A percentile compares a stretch with the other conserved stretches of the same genome.
These are phyloP conservation scores for Dimocarpus longan DNA, from an alignment of 345 rosid genomes.

Conservation along the genomic window DNA sequence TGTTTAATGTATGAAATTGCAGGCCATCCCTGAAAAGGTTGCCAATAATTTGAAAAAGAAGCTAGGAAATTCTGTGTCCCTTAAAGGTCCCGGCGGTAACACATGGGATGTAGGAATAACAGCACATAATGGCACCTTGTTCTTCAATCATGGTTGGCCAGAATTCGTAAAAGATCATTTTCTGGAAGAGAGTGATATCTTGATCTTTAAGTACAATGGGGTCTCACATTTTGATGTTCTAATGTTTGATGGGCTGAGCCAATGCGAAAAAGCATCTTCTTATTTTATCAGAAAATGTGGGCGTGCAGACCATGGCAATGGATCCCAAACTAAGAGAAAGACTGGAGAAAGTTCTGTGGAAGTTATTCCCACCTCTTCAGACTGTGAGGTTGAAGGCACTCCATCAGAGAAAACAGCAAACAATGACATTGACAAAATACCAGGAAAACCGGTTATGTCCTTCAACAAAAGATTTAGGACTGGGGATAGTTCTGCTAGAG, in stretches of 20 bases:
- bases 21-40: slow-evolving; percentile 68
- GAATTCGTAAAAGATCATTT: slow-evolving; percentile 57
- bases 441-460: slow-evolving; percentile 17
- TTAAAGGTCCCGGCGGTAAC: slow-evolving; percentile 70
- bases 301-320: slow-evolving; percentile 34
- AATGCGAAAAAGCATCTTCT: slow-evolving; percentile 70
- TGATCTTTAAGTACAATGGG: slow-evolving; percentile 74
- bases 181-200: slow-evolving; percentile 59
- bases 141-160: slow-evolving; percentile 65
- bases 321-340: slow-evolving; percentile 32
- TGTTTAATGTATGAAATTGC: slow-evolving; percentile 26
- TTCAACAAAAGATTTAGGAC: slow-evolving; percentile 17
- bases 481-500: slow-evolving; percentile 10
- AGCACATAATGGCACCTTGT: slow-evolving; percentile 34
- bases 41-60: slow-evolving; percentile 47
- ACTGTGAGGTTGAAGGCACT: slow-evolving; percentile 26
- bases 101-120: slow-evolving; percentile 55
- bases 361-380: slow-evolving; percentile 21
- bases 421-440: slow-evolving; percentile 1
- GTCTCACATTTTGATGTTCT: slow-evolving; percentile 68
- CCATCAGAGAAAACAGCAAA: slow-evolving; percentile 21
- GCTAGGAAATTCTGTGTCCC: slow-evolving; percentile 53
- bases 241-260: slow-evolving; percentile 52
- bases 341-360: slow-evolving; percentile 29
- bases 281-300: slow-evolving; percentile 58